Conservation (phyloP, 1,284 basidiomycete species). For the Ganoderma resinaceum region DNA sequence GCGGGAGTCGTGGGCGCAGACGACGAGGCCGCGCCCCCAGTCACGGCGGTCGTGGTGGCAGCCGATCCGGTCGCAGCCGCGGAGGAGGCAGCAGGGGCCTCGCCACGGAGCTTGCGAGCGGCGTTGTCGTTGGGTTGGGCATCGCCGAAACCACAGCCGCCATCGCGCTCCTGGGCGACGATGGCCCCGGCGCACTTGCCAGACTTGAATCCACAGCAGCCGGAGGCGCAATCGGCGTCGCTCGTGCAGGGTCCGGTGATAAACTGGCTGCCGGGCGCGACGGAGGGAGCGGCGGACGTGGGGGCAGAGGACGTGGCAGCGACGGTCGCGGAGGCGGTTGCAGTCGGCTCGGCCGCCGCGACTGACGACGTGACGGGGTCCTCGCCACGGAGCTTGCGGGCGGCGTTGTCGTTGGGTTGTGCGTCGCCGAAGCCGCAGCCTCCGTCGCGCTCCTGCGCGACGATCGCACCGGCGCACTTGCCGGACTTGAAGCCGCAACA, state of each 20-base stretch:
- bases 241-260: constrained; percentile 17
- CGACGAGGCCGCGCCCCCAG: background rate
- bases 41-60: background rate
- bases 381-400: background rate
- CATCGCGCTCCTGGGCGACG: constrained; percentile 23
- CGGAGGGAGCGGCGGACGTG: background rate
- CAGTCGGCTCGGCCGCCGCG: background rate
- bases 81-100: background rate
- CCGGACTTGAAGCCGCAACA: constrained; percentile 25
- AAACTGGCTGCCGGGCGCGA: constrained; percentile 18
- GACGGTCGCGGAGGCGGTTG: background rate
- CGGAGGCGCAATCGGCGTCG: constrained; percentile 24
- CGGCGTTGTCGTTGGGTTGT: constrained; percentile 20
- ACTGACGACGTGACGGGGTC: background rate
- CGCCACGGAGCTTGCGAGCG: background rate
- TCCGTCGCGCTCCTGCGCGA: constrained; percentile 26
- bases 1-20: constrained; percentile 2
- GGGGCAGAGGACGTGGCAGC: constrained; percentile 2
- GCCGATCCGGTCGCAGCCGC: background rate
- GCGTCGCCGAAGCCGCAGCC: constrained; percentile 28
- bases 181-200: constrained; percentile 25
- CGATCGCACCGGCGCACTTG: constrained; percentile 24
- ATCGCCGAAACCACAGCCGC: constrained; percentile 24
- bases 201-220: constrained; percentile 23
- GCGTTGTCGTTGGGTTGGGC: constrained; percentile 21